A percentile compares a stretch with the other conserved stretches of the same genome.
phyloP scores from a whole-genome alignment of 2,329 filamentous ascomycete species.

The Ascosphaera apis region DNA sequence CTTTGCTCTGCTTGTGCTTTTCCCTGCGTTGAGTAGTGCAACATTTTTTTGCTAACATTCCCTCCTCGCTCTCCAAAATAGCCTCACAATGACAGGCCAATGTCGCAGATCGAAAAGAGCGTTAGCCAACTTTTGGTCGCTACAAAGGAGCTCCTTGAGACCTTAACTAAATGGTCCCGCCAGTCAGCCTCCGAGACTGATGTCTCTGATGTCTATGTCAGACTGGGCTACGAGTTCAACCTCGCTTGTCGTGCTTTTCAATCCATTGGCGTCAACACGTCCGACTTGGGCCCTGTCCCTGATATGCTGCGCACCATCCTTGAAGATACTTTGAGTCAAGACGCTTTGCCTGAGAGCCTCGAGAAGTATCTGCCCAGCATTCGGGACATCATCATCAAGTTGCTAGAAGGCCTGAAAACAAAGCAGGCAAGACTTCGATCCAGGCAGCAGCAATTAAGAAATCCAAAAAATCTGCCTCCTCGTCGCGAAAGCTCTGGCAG shows the following conservation, averaged over 20 bases:
- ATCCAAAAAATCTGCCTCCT: conserved; percentile 16
- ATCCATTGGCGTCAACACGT: conserved; percentile 87
- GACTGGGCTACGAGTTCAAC: conserved; percentile 96
- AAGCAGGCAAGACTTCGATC: conserved; percentile 74
- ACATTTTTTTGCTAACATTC: neutral
- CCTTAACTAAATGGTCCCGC: conserved; percentile 90
- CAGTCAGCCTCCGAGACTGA: conserved; percentile 77
- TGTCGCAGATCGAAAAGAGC: conserved; percentile 97
- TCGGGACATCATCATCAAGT: conserved; percentile 93
- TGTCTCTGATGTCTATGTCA: conserved; percentile 94
- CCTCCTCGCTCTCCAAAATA: too few relatives aligned
- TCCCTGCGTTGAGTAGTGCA: conserved; percentile 2
- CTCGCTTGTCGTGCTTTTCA: conserved; percentile 94
- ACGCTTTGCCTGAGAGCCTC: conserved; percentile 78
- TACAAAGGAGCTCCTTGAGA: conserved; percentile 93
- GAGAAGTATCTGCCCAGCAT: conserved; percentile 87
- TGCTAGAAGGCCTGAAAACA: conserved; percentile 85
- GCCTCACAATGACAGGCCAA: conserved; percentile 48
- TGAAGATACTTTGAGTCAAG: conserved; percentile 87
- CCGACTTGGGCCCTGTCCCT: conserved; percentile 83
- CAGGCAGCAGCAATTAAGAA: conserved; percentile 27
- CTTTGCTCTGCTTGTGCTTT: conserved; percentile 1
- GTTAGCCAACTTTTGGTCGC: conserved; percentile 94
- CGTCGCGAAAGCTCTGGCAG: conserved; percentile 26
- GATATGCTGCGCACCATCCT: conserved; percentile 75